phyloP scores from a whole-genome alignment of 2,329 filamentous ascomycete species.

The Aspergillus aculeatinus region DNA sequence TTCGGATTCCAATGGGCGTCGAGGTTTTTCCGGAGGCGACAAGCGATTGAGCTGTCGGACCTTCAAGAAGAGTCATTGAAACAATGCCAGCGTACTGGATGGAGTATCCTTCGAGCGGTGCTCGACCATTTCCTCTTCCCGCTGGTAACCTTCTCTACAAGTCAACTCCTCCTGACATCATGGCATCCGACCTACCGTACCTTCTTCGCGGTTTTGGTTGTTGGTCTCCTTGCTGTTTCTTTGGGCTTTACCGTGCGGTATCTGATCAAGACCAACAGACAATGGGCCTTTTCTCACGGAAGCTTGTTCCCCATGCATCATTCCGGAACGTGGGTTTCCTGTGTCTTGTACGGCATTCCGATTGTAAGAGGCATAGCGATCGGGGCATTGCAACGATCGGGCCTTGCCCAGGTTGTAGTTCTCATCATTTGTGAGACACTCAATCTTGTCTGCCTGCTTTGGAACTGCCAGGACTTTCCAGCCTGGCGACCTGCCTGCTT shows the following conservation, averaged over 20 bases:
- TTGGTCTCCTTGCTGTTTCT: neutral
- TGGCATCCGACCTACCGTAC: slow-evolving; percentile 7
- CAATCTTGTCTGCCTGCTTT: neutral
- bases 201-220: slow-evolving; percentile 7
- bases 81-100: slow-evolving; percentile 2
- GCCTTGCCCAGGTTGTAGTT: slow-evolving; percentile 8
- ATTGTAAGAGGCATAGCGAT: slow-evolving; percentile 13
- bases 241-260: neutral
- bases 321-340: neutral
- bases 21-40: neutral
- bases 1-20: slow-evolving; percentile 3
- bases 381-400: slow-evolving; percentile 11
- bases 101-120: slow-evolving; percentile 10
- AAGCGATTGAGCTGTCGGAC: neutral
- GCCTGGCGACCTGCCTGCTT: neutral
- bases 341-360: slow-evolving; percentile 10
- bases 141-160: slow-evolving; percentile 11
- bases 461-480: neutral
- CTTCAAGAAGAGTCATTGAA: neutral
- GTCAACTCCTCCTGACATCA: slow-evolving; percentile 4
- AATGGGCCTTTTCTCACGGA: neutral
- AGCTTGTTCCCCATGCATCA: neutral
- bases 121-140: slow-evolving; percentile 14
- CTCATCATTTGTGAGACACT: neutral
- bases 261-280: neutral